Base-by-base conservation (phyloP, 1,284 basidiomycete genomes). In the Papiliotrema flavescens region DNA sequence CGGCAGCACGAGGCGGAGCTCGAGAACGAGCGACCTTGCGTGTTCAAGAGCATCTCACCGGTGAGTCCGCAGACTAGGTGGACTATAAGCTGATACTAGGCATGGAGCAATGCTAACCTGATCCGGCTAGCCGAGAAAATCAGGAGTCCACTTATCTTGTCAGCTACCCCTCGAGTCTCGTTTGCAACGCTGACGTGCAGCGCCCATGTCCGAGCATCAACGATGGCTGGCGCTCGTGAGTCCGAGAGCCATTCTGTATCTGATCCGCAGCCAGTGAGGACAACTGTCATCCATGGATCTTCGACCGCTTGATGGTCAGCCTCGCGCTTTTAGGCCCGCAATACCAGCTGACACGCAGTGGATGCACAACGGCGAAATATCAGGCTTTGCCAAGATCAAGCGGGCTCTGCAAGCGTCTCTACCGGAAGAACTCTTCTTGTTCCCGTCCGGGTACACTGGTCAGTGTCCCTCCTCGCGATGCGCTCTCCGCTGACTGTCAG, bases 11-110 rank as follows among this genome's bases (percentile, higher is more conserved):
- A 75, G 58, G 51, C 60, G 64, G 89, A 92, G 65, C 86, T 90
- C 69, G 81, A 91, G 32, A 88, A 89, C 44, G 83, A 81, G 59
- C 85, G 90, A 64, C 94, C 94, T 9, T 97, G 95, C 75, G 89
- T 98, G 57, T 98, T 97, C 76, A 97, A 93, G 49, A 90, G 89
- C n/a, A 87, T 96, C 19, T 93, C 91, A 4, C 94, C 91, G 4
- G 90, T 91, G 56, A 64, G 82, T 13, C 28, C 13, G 48, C 47
- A 47, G 7, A 34, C 24, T 45, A 28, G 43, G 34, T 37, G 49
- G n/a, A 19, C 22, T 20, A 17, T 23, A 22, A 32, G 20, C 32
- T 22, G 2, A 36, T 9, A n/a, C 32, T 45, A 92, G 89, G 91
- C 90, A 14, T 95, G 91, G 93, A 94, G 92, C 65, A 96, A 96